Base-by-base conservation (phyloP, 179 eudicot genomes). In the Amaranthus tricolor region DNA sequence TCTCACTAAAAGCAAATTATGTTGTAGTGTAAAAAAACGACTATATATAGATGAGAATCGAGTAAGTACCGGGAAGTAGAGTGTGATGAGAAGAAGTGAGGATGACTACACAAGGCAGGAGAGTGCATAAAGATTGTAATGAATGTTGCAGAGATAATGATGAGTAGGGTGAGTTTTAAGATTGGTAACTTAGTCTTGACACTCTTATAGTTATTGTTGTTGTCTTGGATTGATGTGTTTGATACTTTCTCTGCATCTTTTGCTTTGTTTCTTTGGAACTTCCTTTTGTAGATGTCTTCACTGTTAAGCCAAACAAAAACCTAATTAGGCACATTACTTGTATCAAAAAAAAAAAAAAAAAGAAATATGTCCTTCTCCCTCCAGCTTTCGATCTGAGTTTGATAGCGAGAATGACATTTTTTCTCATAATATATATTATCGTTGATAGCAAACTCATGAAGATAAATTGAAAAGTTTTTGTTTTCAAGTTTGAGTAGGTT, bases 201-300 rank as follows among this genome's bases (percentile, higher is more conserved):
- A 64, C 80, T 63, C 71, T 70, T 76, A 67, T 53, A 6, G 49
- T 71, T 84, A 16, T 87, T 76, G 70, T 52, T 6, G 49, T 71
- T 84, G 17, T 87, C 94, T 69, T 78, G 88, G 49, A 76, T 61
- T 31, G 79, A n/a, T 49, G 67, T 59, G 45, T 78, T 82, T 56
- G 79, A 76, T 54, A 78, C 52, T 75, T 83, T 88, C 70, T 81
- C 91, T 54, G 62, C 55, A 67, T 85, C 93, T 78, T 86, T 86
- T 13, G 71, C 74, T 78, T 82, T 89, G 73, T 81, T 89, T 80
- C 87, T 85, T 19, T 85, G 83, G 43, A 79, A 66, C 74, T 84
- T 92, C 65, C 92, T 88, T 72, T 88, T 91, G 87, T 86, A 85
- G 21, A 81, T 83, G 31, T 92, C 96, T 65, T 89, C 91, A 61